These are phyloP conservation scores for Trichosporon coremiiforme DNA, from an alignment of 1,284 basidiomycete species.

Conservation along the genomic window DNA sequence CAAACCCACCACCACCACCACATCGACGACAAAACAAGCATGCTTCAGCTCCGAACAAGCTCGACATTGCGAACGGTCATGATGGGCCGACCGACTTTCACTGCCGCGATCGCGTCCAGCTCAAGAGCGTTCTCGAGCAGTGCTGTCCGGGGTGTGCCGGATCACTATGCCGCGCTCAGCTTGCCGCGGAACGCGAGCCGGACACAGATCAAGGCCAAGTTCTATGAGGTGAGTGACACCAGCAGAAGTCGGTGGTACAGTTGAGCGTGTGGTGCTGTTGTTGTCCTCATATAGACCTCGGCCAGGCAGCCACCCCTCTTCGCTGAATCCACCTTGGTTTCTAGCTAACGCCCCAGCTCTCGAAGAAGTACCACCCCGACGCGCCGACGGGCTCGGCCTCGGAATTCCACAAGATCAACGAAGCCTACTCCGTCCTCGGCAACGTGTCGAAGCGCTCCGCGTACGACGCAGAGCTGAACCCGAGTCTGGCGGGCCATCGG, in stretches of 20 bases:
- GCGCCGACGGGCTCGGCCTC: conserved; percentile 46
- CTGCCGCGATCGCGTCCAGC: not conserved
- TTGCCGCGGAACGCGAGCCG: conserved; percentile 51
- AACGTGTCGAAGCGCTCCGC: conserved; percentile 47
- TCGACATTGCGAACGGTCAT: not conserved
- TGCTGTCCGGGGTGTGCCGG: not conserved
- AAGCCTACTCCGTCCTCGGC: conserved; percentile 53
- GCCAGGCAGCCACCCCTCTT: no score
- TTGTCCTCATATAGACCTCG: no score
- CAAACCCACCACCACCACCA: not conserved
- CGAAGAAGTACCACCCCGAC: conserved; percentile 58
- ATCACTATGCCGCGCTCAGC: conserved; percentile 53
- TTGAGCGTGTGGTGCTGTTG: no score
- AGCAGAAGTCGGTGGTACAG: no score
- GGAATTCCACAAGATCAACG: conserved; percentile 53
- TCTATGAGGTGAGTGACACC: conserved; percentile 55
- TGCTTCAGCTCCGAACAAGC: not conserved
- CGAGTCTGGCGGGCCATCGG: not conserved
- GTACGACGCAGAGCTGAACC: conserved; percentile 20
- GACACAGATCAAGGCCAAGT: conserved; percentile 57
- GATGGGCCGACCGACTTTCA: not conserved
- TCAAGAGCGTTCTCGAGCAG: not conserved
- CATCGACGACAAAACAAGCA: not conserved
- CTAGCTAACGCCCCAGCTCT: conserved; percentile 43
- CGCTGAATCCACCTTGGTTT: no score